A percentile compares a stretch with the other conserved stretches of the same genome.
Evolutionary conservation across 306 rosid species (phyloP).

Genomic region (Vigna reflexopilosa): DNA sequence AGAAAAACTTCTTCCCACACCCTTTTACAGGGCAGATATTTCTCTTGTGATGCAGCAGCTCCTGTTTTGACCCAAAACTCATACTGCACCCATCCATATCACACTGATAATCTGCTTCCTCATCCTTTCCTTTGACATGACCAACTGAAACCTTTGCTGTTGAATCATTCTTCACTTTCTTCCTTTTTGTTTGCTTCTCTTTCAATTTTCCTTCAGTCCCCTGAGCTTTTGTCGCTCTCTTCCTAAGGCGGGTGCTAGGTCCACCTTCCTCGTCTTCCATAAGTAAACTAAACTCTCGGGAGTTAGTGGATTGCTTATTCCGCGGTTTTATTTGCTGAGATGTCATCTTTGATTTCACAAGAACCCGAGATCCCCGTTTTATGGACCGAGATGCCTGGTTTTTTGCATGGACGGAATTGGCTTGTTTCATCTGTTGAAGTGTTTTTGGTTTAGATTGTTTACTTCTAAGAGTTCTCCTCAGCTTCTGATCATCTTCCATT

Average conservation of each 20-base stretch:
- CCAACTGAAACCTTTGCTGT: conserved; percentile 59
- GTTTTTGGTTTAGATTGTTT: conserved; percentile 61
- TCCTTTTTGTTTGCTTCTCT: conserved; percentile 65
- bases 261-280: conserved; percentile 81
- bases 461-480: conserved; percentile 62
- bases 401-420: conserved; percentile 51
- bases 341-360: conserved; percentile 50
- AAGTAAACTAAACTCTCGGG: conserved; percentile 45
- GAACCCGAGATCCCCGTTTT: conserved; percentile 55
- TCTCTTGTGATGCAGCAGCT: conserved; percentile 76
- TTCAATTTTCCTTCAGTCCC: conserved; percentile 58
- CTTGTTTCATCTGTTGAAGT: conserved; percentile 59
- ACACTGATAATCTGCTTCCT: conserved; percentile 71
- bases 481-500: conserved; percentile 52
- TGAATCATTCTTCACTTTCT: conserved; percentile 65
- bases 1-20: conserved; percentile 98
- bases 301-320: conserved; percentile 53
- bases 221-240: conserved; percentile 65
- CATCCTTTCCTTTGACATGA: conserved; percentile 56
- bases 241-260: conserved; percentile 92
- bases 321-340: conserved; percentile 57
- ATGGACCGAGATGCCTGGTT: conserved; percentile 49
- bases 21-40: conserved; percentile 94
- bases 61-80: conserved; percentile 82
- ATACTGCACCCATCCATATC: conserved; percentile 94